Conservation (phyloP, 2,329 filamentous ascomycete species). For the Fusarium luffae region DNA sequence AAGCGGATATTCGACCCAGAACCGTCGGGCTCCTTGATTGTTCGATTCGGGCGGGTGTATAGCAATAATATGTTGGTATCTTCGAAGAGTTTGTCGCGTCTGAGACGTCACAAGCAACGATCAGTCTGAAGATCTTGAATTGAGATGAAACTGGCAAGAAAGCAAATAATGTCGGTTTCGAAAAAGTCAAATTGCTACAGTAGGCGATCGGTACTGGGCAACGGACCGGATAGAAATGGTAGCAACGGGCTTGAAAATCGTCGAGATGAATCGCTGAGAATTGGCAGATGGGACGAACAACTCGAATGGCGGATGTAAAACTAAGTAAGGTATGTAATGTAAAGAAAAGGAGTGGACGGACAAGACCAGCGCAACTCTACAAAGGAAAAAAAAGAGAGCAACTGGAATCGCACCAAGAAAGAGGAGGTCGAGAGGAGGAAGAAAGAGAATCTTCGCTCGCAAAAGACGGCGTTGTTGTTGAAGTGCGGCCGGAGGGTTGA, state of each 20-base stretch:
- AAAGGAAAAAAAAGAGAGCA: conserved; percentile 57
- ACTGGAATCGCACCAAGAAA: conserved; percentile 66
- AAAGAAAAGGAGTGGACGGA: conserved; percentile 67
- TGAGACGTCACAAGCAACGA: conserved; percentile 33
- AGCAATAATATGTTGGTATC: conserved; percentile 1
- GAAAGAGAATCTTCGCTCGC: conserved; percentile 45
- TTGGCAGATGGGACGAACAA: conserved; percentile 44
- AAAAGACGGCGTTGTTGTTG: conserved; percentile 40
- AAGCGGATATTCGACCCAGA: conserved; percentile 12
- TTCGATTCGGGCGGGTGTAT: conserved; percentile 9
- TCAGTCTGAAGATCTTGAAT: conserved; percentile 36
- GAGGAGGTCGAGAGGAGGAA: conserved; percentile 44
- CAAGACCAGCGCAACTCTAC: conserved; percentile 66
- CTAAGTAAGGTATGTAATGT: conserved; percentile 44
- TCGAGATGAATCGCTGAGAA: conserved; percentile 39
- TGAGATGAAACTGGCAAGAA: conserved; percentile 14
- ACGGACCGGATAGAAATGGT: conserved; percentile 40
- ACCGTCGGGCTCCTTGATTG: conserved; percentile 22
- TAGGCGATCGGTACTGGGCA: conserved; percentile 18
- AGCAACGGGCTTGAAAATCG: conserved; percentile 33
- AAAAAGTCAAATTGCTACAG: conserved; percentile 16
- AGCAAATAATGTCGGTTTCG: conserved; percentile 16
- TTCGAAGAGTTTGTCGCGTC: conserved; percentile 23
- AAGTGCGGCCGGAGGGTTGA: conserved; percentile 40
- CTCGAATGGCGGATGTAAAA: conserved; percentile 28